Conservation (phyloP, 768 basidiomycete genomes). For the Hirschioporus abietinus region DNA sequence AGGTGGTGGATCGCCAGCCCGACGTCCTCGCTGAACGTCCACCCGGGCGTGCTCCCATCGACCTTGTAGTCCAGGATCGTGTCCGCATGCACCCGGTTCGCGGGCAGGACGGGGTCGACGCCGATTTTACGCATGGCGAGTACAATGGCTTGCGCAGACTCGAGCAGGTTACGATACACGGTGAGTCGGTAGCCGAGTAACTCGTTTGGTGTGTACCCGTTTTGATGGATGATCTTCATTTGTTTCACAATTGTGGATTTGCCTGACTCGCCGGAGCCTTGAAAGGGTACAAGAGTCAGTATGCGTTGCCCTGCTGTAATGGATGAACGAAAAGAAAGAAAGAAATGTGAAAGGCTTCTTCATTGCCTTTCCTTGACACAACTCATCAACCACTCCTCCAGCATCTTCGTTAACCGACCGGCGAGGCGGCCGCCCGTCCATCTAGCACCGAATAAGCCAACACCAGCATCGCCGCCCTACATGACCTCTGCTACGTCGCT, state of each 20-base stretch:
- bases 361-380: too few species aligned
- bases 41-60: slow-evolving; percentile 32
- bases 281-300: neutral
- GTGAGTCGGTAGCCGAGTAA: slow-evolving; percentile 70
- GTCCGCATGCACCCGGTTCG: slow-evolving; percentile 62
- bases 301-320: neutral
- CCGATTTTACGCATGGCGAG: slow-evolving; percentile 83
- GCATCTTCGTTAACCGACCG: too few species aligned
- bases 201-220: slow-evolving; percentile 78
- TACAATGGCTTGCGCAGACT: slow-evolving; percentile 82
- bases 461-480: too few species aligned
- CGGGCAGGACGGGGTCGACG: slow-evolving; percentile 63
- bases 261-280: slow-evolving; percentile 92
- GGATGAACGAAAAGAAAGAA: neutral
- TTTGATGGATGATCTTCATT: slow-evolving; percentile 98
- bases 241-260: slow-evolving; percentile 97
- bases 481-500: too few species aligned
- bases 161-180: slow-evolving; percentile 83
- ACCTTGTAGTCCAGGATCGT: slow-evolving; percentile 57
- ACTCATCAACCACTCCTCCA: too few species aligned
- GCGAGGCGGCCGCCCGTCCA: too few species aligned
- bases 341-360: neutral
- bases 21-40: slow-evolving; percentile 55
- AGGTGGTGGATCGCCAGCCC: slow-evolving; percentile 63
- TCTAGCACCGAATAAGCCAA: too few species aligned